These are phyloP conservation scores for Phaffomyces opuntiae DNA, from an alignment of 805 yeast genomes.

Conservation along the genomic window DNA sequence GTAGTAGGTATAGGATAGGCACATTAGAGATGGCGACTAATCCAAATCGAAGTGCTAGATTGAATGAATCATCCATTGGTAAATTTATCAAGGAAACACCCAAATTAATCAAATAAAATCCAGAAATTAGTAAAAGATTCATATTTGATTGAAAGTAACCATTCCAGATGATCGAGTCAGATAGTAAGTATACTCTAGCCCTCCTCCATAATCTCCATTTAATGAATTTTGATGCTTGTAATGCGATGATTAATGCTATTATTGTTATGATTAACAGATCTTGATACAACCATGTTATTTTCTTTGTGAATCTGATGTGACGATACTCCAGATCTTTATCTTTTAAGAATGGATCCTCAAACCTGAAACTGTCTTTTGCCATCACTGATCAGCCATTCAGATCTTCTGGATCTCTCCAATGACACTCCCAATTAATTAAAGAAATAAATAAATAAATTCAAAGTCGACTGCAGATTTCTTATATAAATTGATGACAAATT, in stretches of 20 bases:
- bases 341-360: conserved; percentile 16
- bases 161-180: conserved; percentile 8
- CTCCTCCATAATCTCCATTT: not conserved
- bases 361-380: conserved; percentile 13
- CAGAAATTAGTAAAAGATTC: conserved; percentile 8
- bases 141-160: conserved; percentile 12
- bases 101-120: conserved; percentile 12
- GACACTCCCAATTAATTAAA: too few relatives aligned
- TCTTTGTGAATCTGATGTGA: conserved; percentile 19
- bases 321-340: conserved; percentile 14
- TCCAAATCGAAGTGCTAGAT: conserved; percentile 20
- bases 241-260: not conserved
- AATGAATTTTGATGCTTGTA: not conserved
- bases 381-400: not conserved
- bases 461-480: too few relatives aligned
- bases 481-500: too few relatives aligned
- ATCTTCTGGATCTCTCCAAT: too few relatives aligned
- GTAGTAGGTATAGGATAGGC: conserved; percentile 22
- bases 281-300: conserved; percentile 16
- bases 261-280: conserved; percentile 8
- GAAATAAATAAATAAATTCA: too few relatives aligned
- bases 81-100: conserved; percentile 11
- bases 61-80: conserved; percentile 20
- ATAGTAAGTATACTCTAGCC: not conserved
- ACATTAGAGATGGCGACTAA: conserved; percentile 21